A percentile compares a stretch with the other conserved stretches of the same genome.
These are phyloP conservation scores for Gynochthodes officinalis DNA, from an alignment of 257 asterid species.

Conservation along the genomic window DNA sequence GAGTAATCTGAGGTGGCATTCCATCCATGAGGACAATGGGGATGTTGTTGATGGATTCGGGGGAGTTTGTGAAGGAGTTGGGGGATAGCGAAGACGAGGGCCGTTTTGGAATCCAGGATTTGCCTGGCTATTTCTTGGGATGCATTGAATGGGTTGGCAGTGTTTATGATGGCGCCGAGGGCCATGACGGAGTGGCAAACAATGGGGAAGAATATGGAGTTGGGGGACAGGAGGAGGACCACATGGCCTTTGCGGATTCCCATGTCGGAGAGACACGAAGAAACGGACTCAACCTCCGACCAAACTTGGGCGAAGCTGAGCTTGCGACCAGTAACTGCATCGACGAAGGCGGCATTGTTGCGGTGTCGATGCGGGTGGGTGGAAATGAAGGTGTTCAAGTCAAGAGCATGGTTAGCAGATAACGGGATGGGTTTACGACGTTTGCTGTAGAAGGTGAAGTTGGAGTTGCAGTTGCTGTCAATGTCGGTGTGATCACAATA, in stretches of 20 bases:
- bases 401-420: conserved; percentile 45
- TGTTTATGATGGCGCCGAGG: conserved; percentile 83
- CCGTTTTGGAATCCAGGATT: conserved; percentile 77
- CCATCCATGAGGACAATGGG: conserved; percentile 49
- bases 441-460: conserved; percentile 86
- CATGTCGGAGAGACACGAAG: conserved; percentile 57
- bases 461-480: conserved; percentile 53
- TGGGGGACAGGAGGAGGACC: conserved; percentile 69
- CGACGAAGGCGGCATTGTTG: conserved; percentile 64
- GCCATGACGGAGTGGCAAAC: conserved; percentile 84
- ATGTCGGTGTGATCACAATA: not conserved
- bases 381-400: conserved; percentile 79
- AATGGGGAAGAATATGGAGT: conserved; percentile 79
- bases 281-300: conserved; percentile 67
- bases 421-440: conserved; percentile 66
- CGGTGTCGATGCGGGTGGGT: conserved; percentile 51
- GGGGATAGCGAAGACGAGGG: conserved; percentile 57
- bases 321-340: conserved; percentile 64
- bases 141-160: conserved; percentile 89
- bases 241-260: conserved; percentile 72
- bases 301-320: conserved; percentile 63
- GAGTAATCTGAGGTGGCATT: not conserved
- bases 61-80: conserved; percentile 54
- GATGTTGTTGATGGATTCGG: conserved; percentile 28
- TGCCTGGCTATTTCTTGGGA: conserved; percentile 60